A percentile compares a stretch with the other conserved stretches of the same genome.
phyloP scores from a whole-genome alignment of 805 yeast genomes.

The Yarrowia sp. region DNA sequence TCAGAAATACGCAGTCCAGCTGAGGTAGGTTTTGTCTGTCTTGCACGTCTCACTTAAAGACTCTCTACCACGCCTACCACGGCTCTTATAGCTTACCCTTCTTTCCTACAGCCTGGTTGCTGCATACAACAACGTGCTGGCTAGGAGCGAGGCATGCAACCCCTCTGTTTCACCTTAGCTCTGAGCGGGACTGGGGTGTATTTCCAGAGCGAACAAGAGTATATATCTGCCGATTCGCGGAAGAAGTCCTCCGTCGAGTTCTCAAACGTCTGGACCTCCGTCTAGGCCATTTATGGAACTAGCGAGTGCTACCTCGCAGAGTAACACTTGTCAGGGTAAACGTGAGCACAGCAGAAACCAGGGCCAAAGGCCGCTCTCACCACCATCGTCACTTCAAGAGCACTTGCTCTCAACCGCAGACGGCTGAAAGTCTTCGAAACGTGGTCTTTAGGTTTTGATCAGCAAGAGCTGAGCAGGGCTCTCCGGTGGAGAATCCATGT shows the following conservation, averaged over 20 bases:
- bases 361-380: not conserved
- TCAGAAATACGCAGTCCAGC: too few species aligned
- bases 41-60: not conserved
- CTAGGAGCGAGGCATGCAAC: not conserved
- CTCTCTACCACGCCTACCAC: not conserved
- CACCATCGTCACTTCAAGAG: constrained; percentile 7
- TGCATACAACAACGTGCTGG: not conserved
- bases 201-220: too few species aligned
- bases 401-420: constrained; percentile 10
- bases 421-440: not conserved
- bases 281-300: not conserved
- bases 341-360: not conserved
- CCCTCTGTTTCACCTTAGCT: not conserved
- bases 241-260: too few species aligned
- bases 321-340: not conserved
- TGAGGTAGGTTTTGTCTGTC: too few species aligned
- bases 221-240: too few species aligned
- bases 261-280: too few species aligned
- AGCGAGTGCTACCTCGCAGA: not conserved
- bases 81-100: not conserved
- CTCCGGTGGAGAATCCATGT: too few species aligned
- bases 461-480: too few species aligned
- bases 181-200: too few species aligned
- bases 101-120: not conserved
- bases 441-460: constrained; percentile 20